Evolutionary conservation across 768 basidiomycete species (phyloP).

Genomic region (Lanmaoa rubissima): DNA sequence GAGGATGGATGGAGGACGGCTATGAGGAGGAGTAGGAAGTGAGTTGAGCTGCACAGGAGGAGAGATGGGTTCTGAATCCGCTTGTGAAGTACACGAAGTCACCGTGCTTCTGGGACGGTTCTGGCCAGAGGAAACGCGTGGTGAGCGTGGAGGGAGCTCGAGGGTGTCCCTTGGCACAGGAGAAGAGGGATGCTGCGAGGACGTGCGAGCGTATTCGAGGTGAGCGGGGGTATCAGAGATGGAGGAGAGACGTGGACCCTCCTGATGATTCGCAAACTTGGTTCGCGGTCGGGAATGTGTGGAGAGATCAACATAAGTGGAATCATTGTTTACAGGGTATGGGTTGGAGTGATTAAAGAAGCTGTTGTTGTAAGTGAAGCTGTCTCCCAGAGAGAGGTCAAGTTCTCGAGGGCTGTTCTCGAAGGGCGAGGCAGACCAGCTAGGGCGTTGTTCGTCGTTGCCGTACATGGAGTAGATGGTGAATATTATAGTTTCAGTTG

Average conservation of each 20-base stretch:
- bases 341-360: slow-evolving; percentile 30
- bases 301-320: slow-evolving; percentile 31
- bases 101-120: slow-evolving; percentile 23
- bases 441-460: slow-evolving; percentile 47
- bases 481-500: slow-evolving; percentile 74
- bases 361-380: slow-evolving; percentile 31
- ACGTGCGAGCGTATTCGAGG: slow-evolving; percentile 14
- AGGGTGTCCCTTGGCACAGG: slow-evolving; percentile 15
- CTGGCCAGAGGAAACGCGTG: slow-evolving; percentile 21
- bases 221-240: slow-evolving; percentile 29
- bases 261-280: slow-evolving; percentile 21
- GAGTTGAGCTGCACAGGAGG: slow-evolving; percentile 16
- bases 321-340: slow-evolving; percentile 22
- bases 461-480: slow-evolving; percentile 89
- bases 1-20: slow-evolving; percentile 28
- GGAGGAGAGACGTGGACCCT: slow-evolving; percentile 22
- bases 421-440: slow-evolving; percentile 46
- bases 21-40: slow-evolving; percentile 29
- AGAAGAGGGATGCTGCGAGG: slow-evolving; percentile 20
- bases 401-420: slow-evolving; percentile 39
- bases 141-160: slow-evolving; percentile 26
- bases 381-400: slow-evolving; percentile 34
- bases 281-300: slow-evolving; percentile 22
- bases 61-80: slow-evolving; percentile 16
- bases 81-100: slow-evolving; percentile 29